Base-by-base conservation (phyloP, 2,329 filamentous ascomycete species). In the Fulvia fulva region DNA sequence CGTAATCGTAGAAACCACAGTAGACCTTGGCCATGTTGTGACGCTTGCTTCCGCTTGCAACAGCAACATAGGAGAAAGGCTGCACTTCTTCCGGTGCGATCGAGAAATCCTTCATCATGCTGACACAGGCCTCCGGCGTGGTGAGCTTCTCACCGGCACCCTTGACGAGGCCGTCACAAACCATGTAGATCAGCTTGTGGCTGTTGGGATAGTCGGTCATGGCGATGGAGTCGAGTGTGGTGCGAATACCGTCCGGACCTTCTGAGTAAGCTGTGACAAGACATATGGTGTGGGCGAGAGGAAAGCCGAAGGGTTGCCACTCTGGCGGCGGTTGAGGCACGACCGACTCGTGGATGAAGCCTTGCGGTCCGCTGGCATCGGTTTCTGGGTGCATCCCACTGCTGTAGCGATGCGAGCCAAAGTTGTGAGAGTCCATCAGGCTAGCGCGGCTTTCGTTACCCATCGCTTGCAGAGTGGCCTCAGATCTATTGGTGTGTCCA, bases 1-100 rank as follows among this genome's bases (percentile, higher is more conserved):
- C 94, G 69, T 97, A 99, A 75, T 97, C 91, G 76, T 99, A 99
- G 80, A 97, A 99, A 46, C 95, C 95, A 57, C 92, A 88, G 76
- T 97, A 97, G 58, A 97, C 86, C 81, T 97, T 97, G 68, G 94
- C 93, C 94, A 97, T 99, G 77, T 97, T 99, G 84, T 99, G 95
- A 68, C 94, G 87, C 80, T 99, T 99, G 51, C 92, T 89, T 58
- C 94, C 94, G 72, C 89, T 94, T 43, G 94, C 91, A 32, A 99
- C 93, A 12, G 94, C 95, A 53, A 99, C 94, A 66, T 99, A 99
- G 0, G 93, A 97, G 76, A 91, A 97, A 0, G 91, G 83, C 68
- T 91, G 82, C 1, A 97, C 94, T 59, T 97, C 87, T 26, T 95
- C 86, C 0, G 86, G 87, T 5, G 85, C 83, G 7, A 91, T 82